Base-by-base conservation (phyloP, 805 yeast genomes). In the Komagataella phaffii region DNA sequence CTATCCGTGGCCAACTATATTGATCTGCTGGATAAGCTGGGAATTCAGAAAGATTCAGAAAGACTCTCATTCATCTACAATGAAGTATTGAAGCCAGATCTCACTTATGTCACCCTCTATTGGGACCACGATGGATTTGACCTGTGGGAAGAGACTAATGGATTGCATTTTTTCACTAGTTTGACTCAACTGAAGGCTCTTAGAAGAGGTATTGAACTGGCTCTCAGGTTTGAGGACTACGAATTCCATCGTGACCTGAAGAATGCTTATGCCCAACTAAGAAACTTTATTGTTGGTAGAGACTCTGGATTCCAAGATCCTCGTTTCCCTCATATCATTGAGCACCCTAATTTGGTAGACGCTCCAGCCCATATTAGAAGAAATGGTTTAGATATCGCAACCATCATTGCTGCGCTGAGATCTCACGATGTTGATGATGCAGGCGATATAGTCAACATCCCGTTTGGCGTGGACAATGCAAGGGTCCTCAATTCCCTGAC, bases 81-180 rank as follows among this genome's bases (percentile, higher is more conserved):
- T 18, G 70, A 76, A 40, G 67, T 86, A 10, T 58, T 89, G 18
- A 77, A 77, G 60, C 81, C 83, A 1, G 97, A 90, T 66, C 74
- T 90, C 59, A 68, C 72, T 50, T 91, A 81, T 58, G 73, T 85
- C 19, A 56, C 75, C 17, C 60, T 65, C 3, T 73, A 76, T 58
- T 91, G 96, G 96, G 59, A 67, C 10, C 62, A 66, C 8, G 64
- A 67, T 4, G 83, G 88, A n/a, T 91, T 86, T 68, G 97, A 90
- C 67, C 70, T 90, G 46, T 90, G 98, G 98, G 98, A 90, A 68
- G 98, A 90, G 65, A 71, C 85, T 49, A 62, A 79, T 53, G 80
- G 90, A 0, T 59, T 70, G 49, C 97, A 90, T 64, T 81, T 88
- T 55, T 91, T 88, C 66, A 90, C 96, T 1, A 70, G 84, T 12